Percentiles rank a stretch among this genome's conserved stretches.
These are phyloP conservation scores for Aspergillus heteromorphus DNA, from an alignment of 495 filamentous ascomycete genomes.

Conservation along the genomic window DNA sequence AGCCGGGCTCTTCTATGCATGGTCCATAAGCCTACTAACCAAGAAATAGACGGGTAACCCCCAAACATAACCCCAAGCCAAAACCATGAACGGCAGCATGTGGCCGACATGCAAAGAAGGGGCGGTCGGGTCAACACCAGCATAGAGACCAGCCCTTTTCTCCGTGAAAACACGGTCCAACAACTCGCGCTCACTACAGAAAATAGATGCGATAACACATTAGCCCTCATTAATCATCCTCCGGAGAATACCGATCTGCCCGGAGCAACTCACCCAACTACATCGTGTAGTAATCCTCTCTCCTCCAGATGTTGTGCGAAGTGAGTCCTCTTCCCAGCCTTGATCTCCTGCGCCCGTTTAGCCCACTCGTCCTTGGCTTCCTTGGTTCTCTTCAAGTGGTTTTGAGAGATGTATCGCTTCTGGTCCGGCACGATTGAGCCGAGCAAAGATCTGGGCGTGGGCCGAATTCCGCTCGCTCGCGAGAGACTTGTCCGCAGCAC, in stretches of 20 bases:
- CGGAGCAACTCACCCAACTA: constrained; percentile 61
- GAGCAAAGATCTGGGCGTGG: constrained; percentile 3
- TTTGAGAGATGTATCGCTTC: constrained; percentile 43
- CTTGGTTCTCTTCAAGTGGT: constrained; percentile 45
- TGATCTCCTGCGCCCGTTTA: constrained; percentile 48
- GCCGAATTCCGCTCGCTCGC: constrained; percentile 12
- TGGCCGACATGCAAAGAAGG: constrained; percentile 88
- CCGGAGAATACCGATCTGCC: neutral
- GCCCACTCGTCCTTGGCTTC: constrained; percentile 56
- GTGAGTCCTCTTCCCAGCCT: constrained; percentile 54
- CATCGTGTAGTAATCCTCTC: constrained; percentile 71
- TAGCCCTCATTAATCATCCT: neutral
- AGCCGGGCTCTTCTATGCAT: neutral
- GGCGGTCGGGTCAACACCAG: constrained; percentile 89
- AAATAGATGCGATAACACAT: constrained; percentile 8
- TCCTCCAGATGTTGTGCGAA: constrained; percentile 70
- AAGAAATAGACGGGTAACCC: constrained; percentile 70
- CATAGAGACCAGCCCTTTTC: constrained; percentile 73
- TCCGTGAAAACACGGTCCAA: constrained; percentile 64
- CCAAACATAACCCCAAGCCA: constrained; percentile 89
- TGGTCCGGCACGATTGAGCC: constrained; percentile 16
- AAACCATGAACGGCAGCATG: constrained; percentile 85
- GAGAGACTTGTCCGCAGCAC: constrained; percentile 12
- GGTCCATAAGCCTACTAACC: constrained; percentile 29
- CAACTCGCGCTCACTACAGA: constrained; percentile 51